These are phyloP conservation scores for Boletales sp. DNA, from an alignment of 768 basidiomycete genomes.

Conservation along the genomic window DNA sequence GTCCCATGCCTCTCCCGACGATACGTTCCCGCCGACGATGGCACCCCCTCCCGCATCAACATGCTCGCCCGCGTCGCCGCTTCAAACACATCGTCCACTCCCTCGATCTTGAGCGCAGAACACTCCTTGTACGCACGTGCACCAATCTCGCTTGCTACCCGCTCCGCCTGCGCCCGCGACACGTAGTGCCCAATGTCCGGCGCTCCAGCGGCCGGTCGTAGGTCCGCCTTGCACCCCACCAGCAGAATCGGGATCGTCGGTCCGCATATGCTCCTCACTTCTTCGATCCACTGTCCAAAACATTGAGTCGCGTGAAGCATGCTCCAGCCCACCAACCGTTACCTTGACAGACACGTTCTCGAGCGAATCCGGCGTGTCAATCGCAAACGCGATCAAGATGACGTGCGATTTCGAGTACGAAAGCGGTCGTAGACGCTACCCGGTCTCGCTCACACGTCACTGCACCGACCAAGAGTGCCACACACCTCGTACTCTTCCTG, in stretches of 20 bases:
- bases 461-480: background rate
- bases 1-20: conserved; percentile 48
- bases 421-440: conserved; percentile 86
- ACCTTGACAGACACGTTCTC: conserved; percentile 96
- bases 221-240: conserved; percentile 94
- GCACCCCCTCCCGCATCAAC: conserved; percentile 86
- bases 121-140: conserved; percentile 95
- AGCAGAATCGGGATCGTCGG: conserved; percentile 88
- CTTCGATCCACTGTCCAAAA: conserved; percentile 85
- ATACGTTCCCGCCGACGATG: conserved; percentile 51
- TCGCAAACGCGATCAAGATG: conserved; percentile 94
- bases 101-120: conserved; percentile 83
- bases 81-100: conserved; percentile 97
- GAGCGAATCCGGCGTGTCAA: conserved; percentile 94
- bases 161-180: conserved; percentile 76
- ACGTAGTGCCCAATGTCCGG: conserved; percentile 57
- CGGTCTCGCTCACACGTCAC: no score
- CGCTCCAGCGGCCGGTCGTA: conserved; percentile 59
- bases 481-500: conserved; percentile 96
- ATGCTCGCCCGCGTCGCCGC: conserved; percentile 95
- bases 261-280: conserved; percentile 96
- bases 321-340: background rate
- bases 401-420: conserved; percentile 99
- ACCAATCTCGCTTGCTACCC: conserved; percentile 78
- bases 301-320: no score